Evolutionary conservation across 148 eudicot genomes (phyloP), one percentile per base, ranked within the genome.

Genomic region (Camellia lanceoleosa): DNA sequence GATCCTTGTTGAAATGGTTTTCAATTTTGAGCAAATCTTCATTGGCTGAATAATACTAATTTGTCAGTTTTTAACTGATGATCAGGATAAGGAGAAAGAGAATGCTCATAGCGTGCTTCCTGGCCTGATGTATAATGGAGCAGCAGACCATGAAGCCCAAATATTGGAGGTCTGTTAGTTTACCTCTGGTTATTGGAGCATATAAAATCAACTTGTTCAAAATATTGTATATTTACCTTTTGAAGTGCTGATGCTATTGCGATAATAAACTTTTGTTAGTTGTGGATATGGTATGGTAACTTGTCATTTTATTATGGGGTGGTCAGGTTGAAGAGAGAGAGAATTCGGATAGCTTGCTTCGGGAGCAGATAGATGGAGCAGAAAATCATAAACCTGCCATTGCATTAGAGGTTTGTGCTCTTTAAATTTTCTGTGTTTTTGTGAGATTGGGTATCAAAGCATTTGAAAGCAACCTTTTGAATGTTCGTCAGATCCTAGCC

Each of bases 281-380:
- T 60, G 15, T 64, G 38, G 38, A 30, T 30, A 30, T 30, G 13
- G 43, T 62, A 68, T 74, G 52, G 16, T 60, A 55, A 74, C 67
- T 78, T 60, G 43, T 59, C 42, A 52, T 2, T n/a, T 68, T 42
- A 7, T 70, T 71, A 47, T 72, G 30, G 43, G 72, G 18, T 82
- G 80, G 65, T 71, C 85, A 86, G 91, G 79, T 75, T 77, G 87
- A 81, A 67, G 89, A 80, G 71, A 47, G 19, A 78, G 88, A 80
- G 49, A 65, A 84, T 30, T 76, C 78, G 14, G 78, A 73, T 59
- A 47, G 59, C 74, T 80, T 77, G 56, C 79, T 80, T 81, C 67
- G 63, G 79, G 85, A 83, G 80, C 85, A 78, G 66, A 64, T 42
- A 38, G 81, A 73, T 75, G 82, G 68, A 38, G 78, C 47, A 7